Evolutionary conservation across 257 asterid species (phyloP).

Genomic region (Sherardia arvensis): DNA sequence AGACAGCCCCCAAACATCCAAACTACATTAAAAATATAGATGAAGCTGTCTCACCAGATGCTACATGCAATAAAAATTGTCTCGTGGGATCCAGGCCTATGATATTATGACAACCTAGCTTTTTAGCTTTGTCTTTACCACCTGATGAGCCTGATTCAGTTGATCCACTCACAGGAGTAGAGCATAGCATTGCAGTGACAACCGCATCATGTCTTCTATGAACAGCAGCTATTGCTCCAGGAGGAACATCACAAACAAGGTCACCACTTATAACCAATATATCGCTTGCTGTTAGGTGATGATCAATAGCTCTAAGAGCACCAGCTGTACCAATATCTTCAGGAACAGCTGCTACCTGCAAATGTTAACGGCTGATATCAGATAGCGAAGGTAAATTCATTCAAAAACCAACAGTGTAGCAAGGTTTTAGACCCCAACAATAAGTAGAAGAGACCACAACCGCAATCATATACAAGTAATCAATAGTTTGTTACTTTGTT

Average conservation of each 20-base stretch:
- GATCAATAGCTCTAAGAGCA: conserved; percentile 85
- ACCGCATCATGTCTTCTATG: conserved; percentile 92
- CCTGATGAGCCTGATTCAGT: conserved; percentile 82
- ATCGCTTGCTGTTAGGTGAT: conserved; percentile 73
- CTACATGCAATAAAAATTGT: conserved; percentile 78
- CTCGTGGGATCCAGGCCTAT: conserved; percentile 89
- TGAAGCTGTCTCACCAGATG: conserved; percentile 57
- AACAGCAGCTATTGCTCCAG: conserved; percentile 91
- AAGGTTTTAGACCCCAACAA: background rate
- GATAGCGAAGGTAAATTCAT: background rate
- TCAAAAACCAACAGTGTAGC: background rate
- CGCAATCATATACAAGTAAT: background rate
- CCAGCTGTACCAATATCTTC: conserved; percentile 98
- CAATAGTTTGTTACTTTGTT: too few relatives aligned
- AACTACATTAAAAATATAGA: conserved; percentile 8
- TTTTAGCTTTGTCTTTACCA: conserved; percentile 86
- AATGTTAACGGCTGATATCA: conserved; percentile 1
- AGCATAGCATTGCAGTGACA: conserved; percentile 94
- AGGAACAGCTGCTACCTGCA: conserved; percentile 90
- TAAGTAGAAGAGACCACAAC: background rate
- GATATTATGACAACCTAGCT: conserved; percentile 61
- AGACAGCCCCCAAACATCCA: conserved; percentile 11
- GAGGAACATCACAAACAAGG: conserved; percentile 81
- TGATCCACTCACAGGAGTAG: conserved; percentile 79
- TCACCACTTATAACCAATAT: conserved; percentile 98